A percentile compares a stretch with the other conserved stretches of the same genome.
phyloP scores from a whole-genome alignment of 2,329 filamentous ascomycete genomes.

The Tympanopsis confertula region DNA sequence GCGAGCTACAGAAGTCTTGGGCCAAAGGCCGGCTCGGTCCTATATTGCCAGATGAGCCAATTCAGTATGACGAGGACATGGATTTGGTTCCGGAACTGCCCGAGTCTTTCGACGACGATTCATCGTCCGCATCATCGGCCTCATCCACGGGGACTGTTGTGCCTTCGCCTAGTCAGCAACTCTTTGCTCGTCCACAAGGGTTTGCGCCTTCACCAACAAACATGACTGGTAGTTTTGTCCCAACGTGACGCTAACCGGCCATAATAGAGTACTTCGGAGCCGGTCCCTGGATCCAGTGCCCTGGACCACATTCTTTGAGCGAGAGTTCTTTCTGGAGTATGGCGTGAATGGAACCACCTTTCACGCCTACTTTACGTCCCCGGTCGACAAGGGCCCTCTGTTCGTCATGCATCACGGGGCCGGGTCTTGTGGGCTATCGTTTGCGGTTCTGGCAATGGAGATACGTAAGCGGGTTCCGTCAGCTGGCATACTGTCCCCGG shows the following conservation, averaged over 20 bases:
- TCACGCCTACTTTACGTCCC: slow-evolving; percentile 82
- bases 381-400: slow-evolving; percentile 62
- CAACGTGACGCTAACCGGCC: slow-evolving; percentile 5
- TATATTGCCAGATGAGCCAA: slow-evolving; percentile 33
- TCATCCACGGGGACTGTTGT: slow-evolving; percentile 89
- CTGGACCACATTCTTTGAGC: slow-evolving; percentile 86
- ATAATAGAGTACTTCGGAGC: slow-evolving; percentile 31
- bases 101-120: slow-evolving; percentile 47
- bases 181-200: slow-evolving; percentile 63
- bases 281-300: slow-evolving; percentile 54
- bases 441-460: slow-evolving; percentile 69
- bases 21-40: slow-evolving; percentile 62
- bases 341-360: slow-evolving; percentile 35
- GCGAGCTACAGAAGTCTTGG: slow-evolving; percentile 68
- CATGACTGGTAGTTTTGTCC: slow-evolving; percentile 2
- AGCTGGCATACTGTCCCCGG: slow-evolving; percentile 73
- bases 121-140: slow-evolving; percentile 70
- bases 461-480: slow-evolving; percentile 66
- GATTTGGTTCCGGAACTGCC: slow-evolving; percentile 28
- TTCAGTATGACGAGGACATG: slow-evolving; percentile 25
- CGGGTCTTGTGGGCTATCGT: slow-evolving; percentile 84
- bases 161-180: slow-evolving; percentile 60
- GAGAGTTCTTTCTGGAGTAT: slow-evolving; percentile 62
- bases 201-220: slow-evolving; percentile 24
- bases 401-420: slow-evolving; percentile 93